Conservation (phyloP, 371 early-diverging fungal species). For the Haplosporangium sp. region DNA sequence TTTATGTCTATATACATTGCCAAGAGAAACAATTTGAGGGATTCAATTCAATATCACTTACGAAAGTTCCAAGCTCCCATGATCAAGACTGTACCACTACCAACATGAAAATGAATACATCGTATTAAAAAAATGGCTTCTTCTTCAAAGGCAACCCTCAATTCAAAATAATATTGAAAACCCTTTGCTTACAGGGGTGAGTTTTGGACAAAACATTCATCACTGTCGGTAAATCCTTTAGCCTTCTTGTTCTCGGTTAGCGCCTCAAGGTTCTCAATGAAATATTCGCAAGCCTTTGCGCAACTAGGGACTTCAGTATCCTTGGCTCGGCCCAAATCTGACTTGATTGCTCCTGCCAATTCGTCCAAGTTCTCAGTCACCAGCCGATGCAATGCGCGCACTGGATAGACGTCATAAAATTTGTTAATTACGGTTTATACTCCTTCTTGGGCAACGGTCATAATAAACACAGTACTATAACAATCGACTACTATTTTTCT, state of each 20-base stretch:
- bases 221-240: slow-evolving; percentile 27
- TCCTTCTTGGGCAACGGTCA: neutral
- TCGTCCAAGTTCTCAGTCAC: slow-evolving; percentile 62
- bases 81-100: slow-evolving; percentile 77
- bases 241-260: slow-evolving; percentile 40
- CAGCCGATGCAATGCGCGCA: slow-evolving; percentile 61
- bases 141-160: neutral
- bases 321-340: slow-evolving; percentile 61
- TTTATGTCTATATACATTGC: neutral
- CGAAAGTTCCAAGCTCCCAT: slow-evolving; percentile 93
- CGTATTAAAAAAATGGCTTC: neutral
- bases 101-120: slow-evolving; percentile 14
- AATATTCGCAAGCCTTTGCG: slow-evolving; percentile 60
- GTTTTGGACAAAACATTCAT: slow-evolving; percentile 39
- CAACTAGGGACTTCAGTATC: slow-evolving; percentile 57
- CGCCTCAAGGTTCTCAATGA: slow-evolving; percentile 61
- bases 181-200: slow-evolving; percentile 40
- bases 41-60: slow-evolving; percentile 19
- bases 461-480: too few relatives aligned
- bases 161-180: neutral
- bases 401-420: slow-evolving; percentile 18
- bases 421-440: neutral
- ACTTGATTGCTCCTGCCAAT: slow-evolving; percentile 59
- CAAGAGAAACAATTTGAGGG: neutral
- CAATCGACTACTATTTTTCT: neutral